Conservation (phyloP, 2,329 filamentous ascomycete genomes). For the Exserohilum turcica region DNA sequence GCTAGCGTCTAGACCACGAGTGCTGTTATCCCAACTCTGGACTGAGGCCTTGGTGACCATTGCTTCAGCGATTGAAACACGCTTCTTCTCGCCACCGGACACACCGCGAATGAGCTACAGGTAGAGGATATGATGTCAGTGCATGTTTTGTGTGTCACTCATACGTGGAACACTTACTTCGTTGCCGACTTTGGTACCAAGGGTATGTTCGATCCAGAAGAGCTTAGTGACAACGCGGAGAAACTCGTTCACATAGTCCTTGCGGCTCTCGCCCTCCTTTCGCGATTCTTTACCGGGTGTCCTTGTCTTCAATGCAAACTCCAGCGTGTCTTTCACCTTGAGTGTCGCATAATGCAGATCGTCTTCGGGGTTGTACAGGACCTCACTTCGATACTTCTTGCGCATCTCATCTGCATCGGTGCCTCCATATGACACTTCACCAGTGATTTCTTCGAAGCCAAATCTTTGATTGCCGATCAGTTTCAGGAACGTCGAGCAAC, state of each 20-base stretch:
- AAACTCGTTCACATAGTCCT: conserved; percentile 66
- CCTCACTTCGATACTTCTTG: conserved; percentile 66
- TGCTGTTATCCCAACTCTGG: conserved; percentile 64
- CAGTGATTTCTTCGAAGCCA: conserved; percentile 64
- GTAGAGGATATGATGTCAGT: not conserved
- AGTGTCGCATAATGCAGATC: conserved; percentile 80
- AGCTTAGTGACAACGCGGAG: conserved; percentile 71
- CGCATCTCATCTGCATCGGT: conserved; percentile 58
- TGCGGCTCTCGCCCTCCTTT: conserved; percentile 65
- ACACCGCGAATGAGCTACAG: conserved; percentile 65
- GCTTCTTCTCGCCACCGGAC: conserved; percentile 56
- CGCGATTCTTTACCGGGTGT: conserved; percentile 67
- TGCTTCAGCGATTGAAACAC: conserved; percentile 56
- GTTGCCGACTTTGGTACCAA: conserved; percentile 75
- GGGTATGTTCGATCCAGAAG: conserved; percentile 73
- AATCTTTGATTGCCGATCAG: conserved; percentile 67
- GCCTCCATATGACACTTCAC: conserved; percentile 61
- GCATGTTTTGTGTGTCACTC: not conserved
- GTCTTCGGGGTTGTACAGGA: conserved; percentile 78
- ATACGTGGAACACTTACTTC: conserved; percentile 48
- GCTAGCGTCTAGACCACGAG: conserved; percentile 72
- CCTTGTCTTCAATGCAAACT: conserved; percentile 72
- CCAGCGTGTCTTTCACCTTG: conserved; percentile 73
- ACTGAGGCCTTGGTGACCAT: conserved; percentile 51
- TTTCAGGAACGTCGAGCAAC: conserved; percentile 74